Conservation (phyloP, 2,329 filamentous ascomycete species). For the Cadophora luteo-olivacea region DNA sequence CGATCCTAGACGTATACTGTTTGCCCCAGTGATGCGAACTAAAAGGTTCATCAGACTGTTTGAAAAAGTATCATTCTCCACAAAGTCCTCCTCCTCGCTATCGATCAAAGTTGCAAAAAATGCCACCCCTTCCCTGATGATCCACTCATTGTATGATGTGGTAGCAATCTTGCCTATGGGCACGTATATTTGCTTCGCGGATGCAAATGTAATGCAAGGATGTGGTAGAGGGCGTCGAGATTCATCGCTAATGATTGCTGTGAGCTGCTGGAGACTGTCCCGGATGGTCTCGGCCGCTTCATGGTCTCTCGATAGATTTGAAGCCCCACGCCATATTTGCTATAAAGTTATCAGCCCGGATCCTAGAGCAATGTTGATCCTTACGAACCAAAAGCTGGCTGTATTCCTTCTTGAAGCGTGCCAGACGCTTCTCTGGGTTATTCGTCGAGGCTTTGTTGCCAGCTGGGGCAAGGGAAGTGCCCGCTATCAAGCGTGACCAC, state of each 20-base stretch:
- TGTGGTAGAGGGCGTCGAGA: constrained; percentile 87
- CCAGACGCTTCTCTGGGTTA: constrained; percentile 67
- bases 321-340: constrained; percentile 67
- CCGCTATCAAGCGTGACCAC: constrained; percentile 73
- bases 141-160: constrained; percentile 81
- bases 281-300: constrained; percentile 69
- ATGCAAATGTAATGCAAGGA: constrained; percentile 87
- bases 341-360: constrained; percentile 38
- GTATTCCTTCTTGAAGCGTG: constrained; percentile 73
- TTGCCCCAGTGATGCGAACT: constrained; percentile 76
- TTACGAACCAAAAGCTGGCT: constrained; percentile 56
- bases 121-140: constrained; percentile 83
- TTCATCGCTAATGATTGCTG: constrained; percentile 82
- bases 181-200: constrained; percentile 86
- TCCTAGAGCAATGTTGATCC: neutral
- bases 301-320: constrained; percentile 64
- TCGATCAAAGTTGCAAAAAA: constrained; percentile 94
- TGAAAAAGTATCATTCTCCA: constrained; percentile 86
- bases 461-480: constrained; percentile 60
- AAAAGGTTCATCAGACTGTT: constrained; percentile 87
- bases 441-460: constrained; percentile 65
- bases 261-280: constrained; percentile 67
- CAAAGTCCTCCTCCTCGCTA: constrained; percentile 93
- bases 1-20: constrained; percentile 73
- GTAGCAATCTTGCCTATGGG: constrained; percentile 89